Conservation (phyloP, 495 filamentous ascomycete species). For the Tricharina praecox region DNA sequence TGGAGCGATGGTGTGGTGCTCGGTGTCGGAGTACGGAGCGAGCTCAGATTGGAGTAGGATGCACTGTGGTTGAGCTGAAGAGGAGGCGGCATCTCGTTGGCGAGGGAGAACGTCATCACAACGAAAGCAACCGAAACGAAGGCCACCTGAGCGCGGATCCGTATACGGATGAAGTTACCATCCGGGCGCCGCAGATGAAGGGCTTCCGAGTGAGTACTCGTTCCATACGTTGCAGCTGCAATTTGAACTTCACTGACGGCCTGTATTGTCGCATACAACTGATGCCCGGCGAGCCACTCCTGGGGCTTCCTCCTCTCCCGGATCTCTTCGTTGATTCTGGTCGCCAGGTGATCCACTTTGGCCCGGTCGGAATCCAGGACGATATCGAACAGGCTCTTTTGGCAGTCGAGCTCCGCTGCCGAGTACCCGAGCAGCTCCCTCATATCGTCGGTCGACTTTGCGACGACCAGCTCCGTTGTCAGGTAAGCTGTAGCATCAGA, state of each 20-base stretch:
- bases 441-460: slow-evolving; percentile 37
- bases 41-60: neutral
- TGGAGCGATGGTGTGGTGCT: neutral
- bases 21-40: neutral
- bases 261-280: slow-evolving; percentile 20
- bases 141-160: slow-evolving; percentile 25
- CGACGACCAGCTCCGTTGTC: slow-evolving; percentile 38
- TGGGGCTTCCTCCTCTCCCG: slow-evolving; percentile 33
- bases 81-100: slow-evolving; percentile 23
- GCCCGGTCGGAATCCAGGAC: slow-evolving; percentile 35
- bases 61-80: slow-evolving; percentile 18
- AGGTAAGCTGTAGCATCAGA: slow-evolving; percentile 36
- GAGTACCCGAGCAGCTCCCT: slow-evolving; percentile 33
- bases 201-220: slow-evolving; percentile 19
- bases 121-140: slow-evolving; percentile 27
- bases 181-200: slow-evolving; percentile 25
- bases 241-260: slow-evolving; percentile 16
- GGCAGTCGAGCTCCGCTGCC: slow-evolving; percentile 27
- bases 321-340: slow-evolving; percentile 33
- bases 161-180: slow-evolving; percentile 22
- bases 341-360: slow-evolving; percentile 33
- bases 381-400: slow-evolving; percentile 34
- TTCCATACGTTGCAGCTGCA: slow-evolving; percentile 16
- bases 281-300: slow-evolving; percentile 38
- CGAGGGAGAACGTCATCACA: slow-evolving; percentile 22